Evolutionary conservation across 2,329 filamentous ascomycete species (phyloP).

Genomic region (Stemphylium vesicarium): DNA sequence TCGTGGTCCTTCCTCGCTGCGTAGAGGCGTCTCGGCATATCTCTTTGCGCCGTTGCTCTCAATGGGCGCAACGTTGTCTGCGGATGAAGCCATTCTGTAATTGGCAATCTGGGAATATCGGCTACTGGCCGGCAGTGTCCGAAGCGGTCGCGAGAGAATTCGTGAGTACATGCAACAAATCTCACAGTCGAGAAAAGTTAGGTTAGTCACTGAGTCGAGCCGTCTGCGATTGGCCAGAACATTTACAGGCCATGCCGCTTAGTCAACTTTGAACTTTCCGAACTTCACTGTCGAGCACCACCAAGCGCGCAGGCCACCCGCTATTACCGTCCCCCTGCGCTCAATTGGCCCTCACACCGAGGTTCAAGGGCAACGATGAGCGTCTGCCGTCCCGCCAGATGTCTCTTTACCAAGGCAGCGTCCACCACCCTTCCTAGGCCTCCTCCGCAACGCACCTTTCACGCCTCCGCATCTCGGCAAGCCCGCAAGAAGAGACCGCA

Average conservation of each 20-base stretch:
- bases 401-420: constrained; percentile 47
- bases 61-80: constrained; percentile 37
- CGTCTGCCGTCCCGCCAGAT: constrained; percentile 51
- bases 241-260: constrained; percentile 17
- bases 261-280: constrained; percentile 31
- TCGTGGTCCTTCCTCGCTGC: constrained; percentile 43
- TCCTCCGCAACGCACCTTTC: constrained; percentile 51
- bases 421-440: constrained; percentile 36
- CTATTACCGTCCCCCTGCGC: constrained; percentile 8
- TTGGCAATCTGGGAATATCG: constrained; percentile 16
- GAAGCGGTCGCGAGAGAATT: constrained; percentile 32
- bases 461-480: constrained; percentile 43
- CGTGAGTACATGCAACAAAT: constrained; percentile 29
- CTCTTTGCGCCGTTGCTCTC: constrained; percentile 46
- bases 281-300: constrained; percentile 27
- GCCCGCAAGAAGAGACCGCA: constrained; percentile 49
- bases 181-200: constrained; percentile 26
- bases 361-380: constrained; percentile 46
- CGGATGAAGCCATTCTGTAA: constrained; percentile 44
- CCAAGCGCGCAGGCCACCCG: constrained; percentile 16
- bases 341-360: constrained; percentile 31
- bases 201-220: constrained; percentile 33
- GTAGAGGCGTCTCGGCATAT: constrained; percentile 40
- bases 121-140: constrained; percentile 31
- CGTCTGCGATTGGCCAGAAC: constrained; percentile 34